Percentiles rank a stretch among this genome's conserved stretches.
phyloP scores from a whole-genome alignment of 495 filamentous ascomycete genomes.

The Penicillium flavigenum region DNA sequence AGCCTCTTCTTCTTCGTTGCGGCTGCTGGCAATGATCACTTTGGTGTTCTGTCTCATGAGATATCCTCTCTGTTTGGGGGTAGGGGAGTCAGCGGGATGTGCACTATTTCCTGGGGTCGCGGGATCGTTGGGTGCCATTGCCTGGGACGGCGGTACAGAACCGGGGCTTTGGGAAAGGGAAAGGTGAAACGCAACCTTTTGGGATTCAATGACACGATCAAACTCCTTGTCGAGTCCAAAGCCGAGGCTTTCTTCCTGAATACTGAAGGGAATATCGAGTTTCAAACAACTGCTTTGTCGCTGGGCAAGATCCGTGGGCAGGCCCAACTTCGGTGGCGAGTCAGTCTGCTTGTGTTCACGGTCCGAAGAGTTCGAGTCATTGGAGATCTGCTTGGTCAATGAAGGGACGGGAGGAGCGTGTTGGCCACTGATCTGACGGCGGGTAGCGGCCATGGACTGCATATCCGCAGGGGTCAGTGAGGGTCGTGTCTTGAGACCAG shows the following conservation, averaged over 20 bases:
- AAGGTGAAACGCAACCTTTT: conserved; percentile 82
- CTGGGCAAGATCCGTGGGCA: conserved; percentile 29
- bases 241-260: conserved; percentile 58
- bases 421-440: conserved; percentile 78
- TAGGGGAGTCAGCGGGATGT: conserved; percentile 55
- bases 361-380: conserved; percentile 33
- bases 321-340: conserved; percentile 19
- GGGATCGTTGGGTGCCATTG: conserved; percentile 12
- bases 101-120: conserved; percentile 8
- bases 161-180: conserved; percentile 43
- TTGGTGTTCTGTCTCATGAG: conserved; percentile 99
- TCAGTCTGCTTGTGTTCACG: conserved; percentile 27
- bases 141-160: conserved; percentile 12
- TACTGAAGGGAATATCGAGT: conserved; percentile 67
- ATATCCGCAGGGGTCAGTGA: conserved; percentile 85
- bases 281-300: conserved; percentile 54
- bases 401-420: conserved; percentile 59
- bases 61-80: conserved; percentile 83
- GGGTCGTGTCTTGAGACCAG: conserved; percentile 84
- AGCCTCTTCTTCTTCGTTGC: conserved; percentile 50
- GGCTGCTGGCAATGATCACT: conserved; percentile 83
- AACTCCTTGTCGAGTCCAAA: conserved; percentile 89
- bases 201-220: conserved; percentile 89
- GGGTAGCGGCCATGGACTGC: conserved; percentile 80
- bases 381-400: conserved; percentile 36